These are phyloP conservation scores for Prunus davidiana DNA, from an alignment of 306 rosid species.

Conservation along the genomic window DNA sequence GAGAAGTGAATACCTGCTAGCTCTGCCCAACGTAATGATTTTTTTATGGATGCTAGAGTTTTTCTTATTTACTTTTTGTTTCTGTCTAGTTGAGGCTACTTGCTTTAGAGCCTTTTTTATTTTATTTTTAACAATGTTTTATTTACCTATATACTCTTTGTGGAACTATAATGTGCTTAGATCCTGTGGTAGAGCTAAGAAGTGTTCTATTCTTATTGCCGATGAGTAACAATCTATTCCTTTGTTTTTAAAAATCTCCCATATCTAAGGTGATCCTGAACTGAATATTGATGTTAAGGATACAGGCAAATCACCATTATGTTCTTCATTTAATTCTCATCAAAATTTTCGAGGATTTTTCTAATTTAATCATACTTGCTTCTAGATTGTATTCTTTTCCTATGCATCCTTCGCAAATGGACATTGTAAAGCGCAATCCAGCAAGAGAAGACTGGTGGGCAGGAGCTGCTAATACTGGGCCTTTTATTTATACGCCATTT, in stretches of 20 bases:
- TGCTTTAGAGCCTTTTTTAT: not conserved
- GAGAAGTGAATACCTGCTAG: not conserved
- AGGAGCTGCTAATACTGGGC: conserved; percentile 89
- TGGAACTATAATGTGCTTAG: not conserved
- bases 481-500: conserved; percentile 95
- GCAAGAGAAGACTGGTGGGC: conserved; percentile 99
- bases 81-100: not conserved
- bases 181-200: not conserved
- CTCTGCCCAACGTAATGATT: not conserved
- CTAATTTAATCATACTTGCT: conserved; percentile 23
- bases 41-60: not conserved
- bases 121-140: not conserved
- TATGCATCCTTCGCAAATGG: conserved; percentile 75
- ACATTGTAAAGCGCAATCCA: conserved; percentile 84
- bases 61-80: not conserved
- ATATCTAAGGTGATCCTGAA: not conserved
- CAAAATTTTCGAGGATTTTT: conserved; percentile 8
- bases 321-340: not conserved
- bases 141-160: not conserved
- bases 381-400: conserved; percentile 91
- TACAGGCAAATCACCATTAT: not conserved
- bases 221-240: not conserved
- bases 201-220: not conserved
- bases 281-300: not conserved
- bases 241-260: not conserved